Percentiles rank a stretch among this genome's conserved stretches.
Evolutionary conservation across 768 basidiomycete genomes (phyloP).

Genomic region (Boletus rex-veris): DNA sequence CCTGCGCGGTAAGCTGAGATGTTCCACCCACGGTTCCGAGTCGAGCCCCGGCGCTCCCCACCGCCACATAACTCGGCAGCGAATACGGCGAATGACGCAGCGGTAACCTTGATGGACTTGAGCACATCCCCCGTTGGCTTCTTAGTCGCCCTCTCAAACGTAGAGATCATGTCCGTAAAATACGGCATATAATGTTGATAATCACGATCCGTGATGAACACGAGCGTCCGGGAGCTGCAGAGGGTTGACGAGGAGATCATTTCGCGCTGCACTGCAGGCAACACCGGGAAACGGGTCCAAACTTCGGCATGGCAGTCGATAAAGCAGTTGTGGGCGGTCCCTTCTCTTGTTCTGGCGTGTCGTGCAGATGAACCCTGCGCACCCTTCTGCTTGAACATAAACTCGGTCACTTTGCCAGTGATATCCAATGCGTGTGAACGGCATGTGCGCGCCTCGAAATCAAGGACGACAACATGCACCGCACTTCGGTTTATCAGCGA

Average conservation of each 20-base stretch:
- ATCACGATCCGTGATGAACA: constrained; percentile 42
- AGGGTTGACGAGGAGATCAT: constrained; percentile 37
- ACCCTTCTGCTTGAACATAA: constrained; percentile 48
- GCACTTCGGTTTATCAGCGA: constrained; percentile 42
- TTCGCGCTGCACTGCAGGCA: constrained; percentile 49
- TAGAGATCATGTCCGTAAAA: constrained; percentile 43
- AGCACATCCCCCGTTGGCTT: constrained; percentile 51
- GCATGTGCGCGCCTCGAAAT: constrained; percentile 30
- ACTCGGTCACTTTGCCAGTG: constrained; percentile 53
- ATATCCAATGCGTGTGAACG: constrained; percentile 49
- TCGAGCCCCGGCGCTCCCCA: background rate
- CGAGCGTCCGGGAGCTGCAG: constrained; percentile 34
- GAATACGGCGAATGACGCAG: constrained; percentile 31
- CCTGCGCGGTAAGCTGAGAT: constrained; percentile 44
- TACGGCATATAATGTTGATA: constrained; percentile 37
- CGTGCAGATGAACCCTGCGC: constrained; percentile 11
- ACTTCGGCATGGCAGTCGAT: constrained; percentile 54
- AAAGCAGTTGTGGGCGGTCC: constrained; percentile 45
- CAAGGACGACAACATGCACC: constrained; percentile 43
- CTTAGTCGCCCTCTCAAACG: constrained; percentile 47
- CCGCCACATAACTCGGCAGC: constrained; percentile 6
- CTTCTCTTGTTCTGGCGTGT: background rate
- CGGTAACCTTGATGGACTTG: constrained; percentile 35
- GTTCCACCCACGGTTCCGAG: constrained; percentile 18
- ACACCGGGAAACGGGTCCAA: constrained; percentile 59